Conservation (phyloP, 2,329 filamentous ascomycete species). For the Sarocladiaceae sp. region DNA sequence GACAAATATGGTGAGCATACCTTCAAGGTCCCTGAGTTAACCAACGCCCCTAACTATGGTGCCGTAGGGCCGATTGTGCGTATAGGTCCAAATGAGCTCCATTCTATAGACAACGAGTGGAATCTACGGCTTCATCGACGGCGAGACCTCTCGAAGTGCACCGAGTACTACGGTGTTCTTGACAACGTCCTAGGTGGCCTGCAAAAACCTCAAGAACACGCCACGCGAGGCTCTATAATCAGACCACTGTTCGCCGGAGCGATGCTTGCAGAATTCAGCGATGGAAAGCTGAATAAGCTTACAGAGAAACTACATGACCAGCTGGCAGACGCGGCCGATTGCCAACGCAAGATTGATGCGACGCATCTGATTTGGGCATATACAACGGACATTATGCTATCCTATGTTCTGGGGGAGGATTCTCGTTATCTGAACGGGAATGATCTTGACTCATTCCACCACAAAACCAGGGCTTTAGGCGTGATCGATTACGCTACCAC, state of each 20-base stretch:
- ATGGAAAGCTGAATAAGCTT: background rate
- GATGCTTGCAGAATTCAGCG: background rate
- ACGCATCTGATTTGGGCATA: conserved; percentile 10
- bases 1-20: conserved; percentile 9
- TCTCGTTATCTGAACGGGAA: conserved; percentile 10
- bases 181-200: conserved; percentile 13
- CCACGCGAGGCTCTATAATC: conserved; percentile 12
- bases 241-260: conserved; percentile 14
- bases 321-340: background rate
- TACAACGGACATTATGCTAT: conserved; percentile 16
- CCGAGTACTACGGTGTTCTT: conserved; percentile 15
- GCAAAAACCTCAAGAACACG: conserved; percentile 8
- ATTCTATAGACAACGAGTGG: conserved; percentile 14
- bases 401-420: conserved; percentile 13
- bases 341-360: background rate
- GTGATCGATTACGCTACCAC: conserved; percentile 15
- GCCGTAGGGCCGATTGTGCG: conserved; percentile 12
- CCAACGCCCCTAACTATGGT: background rate
- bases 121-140: conserved; percentile 14
- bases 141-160: conserved; percentile 13
- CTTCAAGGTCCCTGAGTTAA: background rate
- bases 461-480: conserved; percentile 14
- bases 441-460: conserved; percentile 11
- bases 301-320: background rate
- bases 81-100: conserved; percentile 15